A percentile compares a stretch with the other conserved stretches of the same genome.
These are phyloP conservation scores for Monosporozyma servazzii DNA, from an alignment of 805 yeast species.

Conservation along the genomic window DNA sequence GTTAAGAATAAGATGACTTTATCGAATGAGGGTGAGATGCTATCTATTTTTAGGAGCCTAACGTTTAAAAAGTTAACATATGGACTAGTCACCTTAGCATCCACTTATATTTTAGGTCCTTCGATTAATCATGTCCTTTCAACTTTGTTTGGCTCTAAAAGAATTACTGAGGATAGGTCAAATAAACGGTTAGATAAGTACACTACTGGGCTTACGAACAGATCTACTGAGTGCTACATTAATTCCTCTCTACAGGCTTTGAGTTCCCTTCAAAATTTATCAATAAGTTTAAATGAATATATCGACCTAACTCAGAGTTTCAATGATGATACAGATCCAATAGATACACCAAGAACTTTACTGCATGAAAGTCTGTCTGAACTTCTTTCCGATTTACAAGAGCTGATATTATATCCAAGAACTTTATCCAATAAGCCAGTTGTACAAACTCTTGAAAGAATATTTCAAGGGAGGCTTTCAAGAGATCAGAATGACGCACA, in stretches of 20 bases:
- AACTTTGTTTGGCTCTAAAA: not conserved
- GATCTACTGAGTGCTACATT: slow-evolving; percentile 87
- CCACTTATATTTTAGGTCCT: slow-evolving; percentile 17
- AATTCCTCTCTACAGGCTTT: slow-evolving; percentile 80
- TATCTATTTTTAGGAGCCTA: not conserved
- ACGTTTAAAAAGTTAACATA: slow-evolving; percentile 15
- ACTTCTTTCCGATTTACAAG: slow-evolving; percentile 49
- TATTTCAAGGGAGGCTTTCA: slow-evolving; percentile 66
- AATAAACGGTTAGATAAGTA: slow-evolving; percentile 53
- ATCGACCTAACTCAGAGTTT: slow-evolving; percentile 24
- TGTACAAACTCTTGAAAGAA: slow-evolving; percentile 58
- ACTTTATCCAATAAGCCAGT: slow-evolving; percentile 72
- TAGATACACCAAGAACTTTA: not conserved
- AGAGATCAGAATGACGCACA: slow-evolving; percentile 91
- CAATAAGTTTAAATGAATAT: slow-evolving; percentile 40
- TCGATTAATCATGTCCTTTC: not conserved
- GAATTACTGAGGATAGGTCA: not conserved
- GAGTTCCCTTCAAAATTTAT: slow-evolving; percentile 50
- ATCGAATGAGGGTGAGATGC: not conserved
- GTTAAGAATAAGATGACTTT: not conserved
- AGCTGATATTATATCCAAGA: slow-evolving; percentile 43
- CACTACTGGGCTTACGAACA: slow-evolving; percentile 76
- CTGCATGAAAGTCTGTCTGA: slow-evolving; percentile 50
- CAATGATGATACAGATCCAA: slow-evolving; percentile 15
- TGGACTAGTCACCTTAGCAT: slow-evolving; percentile 5